These are phyloP conservation scores for Phytophthora lateralis DNA, from an alignment of 352 stramenopile genomes.

Conservation along the genomic window DNA sequence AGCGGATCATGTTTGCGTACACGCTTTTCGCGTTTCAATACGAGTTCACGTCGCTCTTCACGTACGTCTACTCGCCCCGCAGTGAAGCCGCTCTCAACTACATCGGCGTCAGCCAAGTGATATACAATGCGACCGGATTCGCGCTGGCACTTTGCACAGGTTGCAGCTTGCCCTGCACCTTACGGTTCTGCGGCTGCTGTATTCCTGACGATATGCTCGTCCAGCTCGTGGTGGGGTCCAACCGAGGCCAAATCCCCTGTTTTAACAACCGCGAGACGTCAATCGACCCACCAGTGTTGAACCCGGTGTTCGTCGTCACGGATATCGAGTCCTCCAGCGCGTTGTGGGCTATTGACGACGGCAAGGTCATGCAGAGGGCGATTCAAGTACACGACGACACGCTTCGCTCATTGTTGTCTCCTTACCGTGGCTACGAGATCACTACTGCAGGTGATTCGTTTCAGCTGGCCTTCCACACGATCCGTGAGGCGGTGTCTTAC, in stretches of 20 bases:
- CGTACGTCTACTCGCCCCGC: constrained; percentile 38
- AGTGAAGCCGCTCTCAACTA: constrained; percentile 33
- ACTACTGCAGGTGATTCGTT: constrained; percentile 75
- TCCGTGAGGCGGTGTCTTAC: constrained; percentile 65
- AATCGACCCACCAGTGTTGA: constrained; percentile 27
- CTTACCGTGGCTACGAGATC: constrained; percentile 75
- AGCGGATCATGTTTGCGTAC: constrained; percentile 61
- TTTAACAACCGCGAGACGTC: constrained; percentile 15
- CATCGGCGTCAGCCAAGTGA: constrained; percentile 43
- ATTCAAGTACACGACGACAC: constrained; percentile 54
- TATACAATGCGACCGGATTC: constrained; percentile 49
- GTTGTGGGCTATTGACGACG: constrained; percentile 57
- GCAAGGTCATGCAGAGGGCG: constrained; percentile 50
- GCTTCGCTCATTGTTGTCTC: constrained; percentile 40
- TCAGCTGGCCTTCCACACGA: constrained; percentile 72
- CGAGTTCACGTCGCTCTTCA: constrained; percentile 51
- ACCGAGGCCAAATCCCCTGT: constrained; percentile 23
- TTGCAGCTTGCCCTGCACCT: constrained; percentile 58
- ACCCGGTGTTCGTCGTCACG: constrained; percentile 68
- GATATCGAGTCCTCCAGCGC: constrained; percentile 73
- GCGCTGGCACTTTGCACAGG: constrained; percentile 45
- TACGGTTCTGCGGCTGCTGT: constrained; percentile 48
- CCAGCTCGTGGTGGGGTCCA: constrained; percentile 43
- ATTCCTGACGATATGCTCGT: constrained; percentile 55
- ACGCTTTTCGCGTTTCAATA: constrained; percentile 58